Evolutionary conservation across 768 basidiomycete species (phyloP).

Genomic region (Chalciporus chontae): DNA sequence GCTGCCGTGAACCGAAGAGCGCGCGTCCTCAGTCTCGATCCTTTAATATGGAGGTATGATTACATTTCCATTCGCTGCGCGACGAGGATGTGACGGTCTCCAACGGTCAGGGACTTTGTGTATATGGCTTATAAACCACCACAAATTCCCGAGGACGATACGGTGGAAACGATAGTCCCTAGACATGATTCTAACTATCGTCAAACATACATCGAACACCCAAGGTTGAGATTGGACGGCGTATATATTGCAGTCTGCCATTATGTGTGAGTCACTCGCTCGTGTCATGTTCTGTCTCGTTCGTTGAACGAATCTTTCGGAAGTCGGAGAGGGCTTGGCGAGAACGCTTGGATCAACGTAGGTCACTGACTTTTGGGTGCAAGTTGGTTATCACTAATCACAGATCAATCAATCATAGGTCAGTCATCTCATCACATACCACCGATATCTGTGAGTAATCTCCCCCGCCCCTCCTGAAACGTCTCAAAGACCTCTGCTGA

Average conservation of each 20-base stretch:
- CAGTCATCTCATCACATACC: constrained; percentile 86
- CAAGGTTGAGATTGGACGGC: constrained; percentile 80
- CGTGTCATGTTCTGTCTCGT: constrained; percentile 1
- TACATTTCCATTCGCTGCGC: not conserved
- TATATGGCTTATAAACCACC: constrained; percentile 67
- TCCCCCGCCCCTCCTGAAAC: not conserved
- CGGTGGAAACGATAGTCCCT: constrained; percentile 47
- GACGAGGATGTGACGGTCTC: constrained; percentile 6
- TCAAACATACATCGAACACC: constrained; percentile 77
- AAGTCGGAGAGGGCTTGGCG: constrained; percentile 62
- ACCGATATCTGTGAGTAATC: constrained; percentile 76
- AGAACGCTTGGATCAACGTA: constrained; percentile 87
- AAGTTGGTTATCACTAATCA: constrained; percentile 3
- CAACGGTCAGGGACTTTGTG: constrained; percentile 54
- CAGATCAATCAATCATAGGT: constrained; percentile 52
- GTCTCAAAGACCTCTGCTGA: not conserved
- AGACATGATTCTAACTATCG: constrained; percentile 65
- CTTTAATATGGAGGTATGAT: constrained; percentile 70
- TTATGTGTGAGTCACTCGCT: constrained; percentile 58
- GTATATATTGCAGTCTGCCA: constrained; percentile 92
- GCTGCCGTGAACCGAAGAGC: constrained; percentile 71
- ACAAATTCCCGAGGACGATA: constrained; percentile 56
- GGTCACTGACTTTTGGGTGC: constrained; percentile 24
- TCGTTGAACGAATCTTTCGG: constrained; percentile 4
- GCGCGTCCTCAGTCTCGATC: constrained; percentile 66